A percentile compares a stretch with the other conserved stretches of the same genome.
Evolutionary conservation across 2,329 filamentous ascomycete species (phyloP).

Genomic region (Talaromyces sp.): DNA sequence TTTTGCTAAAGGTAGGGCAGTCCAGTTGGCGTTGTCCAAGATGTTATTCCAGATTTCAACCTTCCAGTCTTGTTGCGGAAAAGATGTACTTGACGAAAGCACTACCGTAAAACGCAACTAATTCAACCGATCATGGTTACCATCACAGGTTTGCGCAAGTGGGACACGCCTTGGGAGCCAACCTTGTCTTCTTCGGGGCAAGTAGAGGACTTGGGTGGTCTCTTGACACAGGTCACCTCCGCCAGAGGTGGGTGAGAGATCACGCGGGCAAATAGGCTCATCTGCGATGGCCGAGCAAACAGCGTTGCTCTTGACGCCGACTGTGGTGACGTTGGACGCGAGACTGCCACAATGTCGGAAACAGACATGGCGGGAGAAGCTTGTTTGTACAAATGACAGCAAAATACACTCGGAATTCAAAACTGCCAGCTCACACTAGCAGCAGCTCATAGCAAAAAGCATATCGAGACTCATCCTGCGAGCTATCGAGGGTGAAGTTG

Average conservation of each 20-base stretch:
- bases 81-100: conserved; percentile 57
- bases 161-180: conserved; percentile 3
- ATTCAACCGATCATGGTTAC: background rate
- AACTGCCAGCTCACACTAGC: background rate
- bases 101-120: conserved; percentile 60
- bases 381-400: background rate
- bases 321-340: background rate
- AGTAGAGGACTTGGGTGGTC: conserved; percentile 23
- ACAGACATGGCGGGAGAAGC: background rate
- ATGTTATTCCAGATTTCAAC: conserved; percentile 70
- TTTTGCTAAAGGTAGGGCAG: conserved; percentile 50
- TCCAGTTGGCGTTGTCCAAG: conserved; percentile 50
- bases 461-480: background rate
- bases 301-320: background rate
- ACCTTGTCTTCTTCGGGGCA: conserved; percentile 21
- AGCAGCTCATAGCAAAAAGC: background rate
- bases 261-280: conserved; percentile 49
- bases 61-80: conserved; percentile 59
- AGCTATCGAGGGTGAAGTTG: background rate
- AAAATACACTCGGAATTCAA: background rate
- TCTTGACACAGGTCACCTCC: conserved; percentile 60
- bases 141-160: background rate
- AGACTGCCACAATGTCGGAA: conserved; percentile 1
- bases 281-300: conserved; percentile 35
- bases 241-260: conserved; percentile 67